These are phyloP conservation scores for Penicillium crustosum DNA, from an alignment of 2,329 filamentous ascomycete genomes.

Conservation along the genomic window DNA sequence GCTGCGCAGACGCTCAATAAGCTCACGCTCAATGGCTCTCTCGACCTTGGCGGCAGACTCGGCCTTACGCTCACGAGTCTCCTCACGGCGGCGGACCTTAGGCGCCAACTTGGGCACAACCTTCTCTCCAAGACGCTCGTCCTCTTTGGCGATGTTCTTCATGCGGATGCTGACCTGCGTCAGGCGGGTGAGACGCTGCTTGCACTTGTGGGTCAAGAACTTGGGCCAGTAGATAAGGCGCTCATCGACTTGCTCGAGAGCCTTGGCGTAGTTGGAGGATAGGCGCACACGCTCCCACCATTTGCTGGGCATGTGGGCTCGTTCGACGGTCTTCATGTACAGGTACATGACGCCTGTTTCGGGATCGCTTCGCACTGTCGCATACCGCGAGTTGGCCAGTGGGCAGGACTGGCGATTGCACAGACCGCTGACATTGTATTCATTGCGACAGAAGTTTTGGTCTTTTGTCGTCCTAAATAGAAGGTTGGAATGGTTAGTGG, in stretches of 20 bases:
- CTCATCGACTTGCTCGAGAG: slow-evolving; percentile 82
- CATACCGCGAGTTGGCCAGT: slow-evolving; percentile 87
- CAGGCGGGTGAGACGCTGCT: slow-evolving; percentile 87
- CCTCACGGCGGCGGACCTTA: slow-evolving; percentile 77
- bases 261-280: slow-evolving; percentile 85
- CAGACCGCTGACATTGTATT: slow-evolving; percentile 81
- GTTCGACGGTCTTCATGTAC: slow-evolving; percentile 94
- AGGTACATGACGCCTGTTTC: slow-evolving; percentile 82
- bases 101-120: slow-evolving; percentile 86
- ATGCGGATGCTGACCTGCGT: slow-evolving; percentile 84
- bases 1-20: slow-evolving; percentile 85
- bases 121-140: slow-evolving; percentile 83
- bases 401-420: slow-evolving; percentile 88
- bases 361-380: slow-evolving; percentile 81
- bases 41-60: slow-evolving; percentile 89
- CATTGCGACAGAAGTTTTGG: slow-evolving; percentile 93
- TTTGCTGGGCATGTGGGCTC: slow-evolving; percentile 81
- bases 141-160: slow-evolving; percentile 79
- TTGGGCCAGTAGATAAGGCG: slow-evolving; percentile 91
- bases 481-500: slow-evolving; percentile 7
- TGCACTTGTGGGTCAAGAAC: slow-evolving; percentile 90
- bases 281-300: slow-evolving; percentile 94
- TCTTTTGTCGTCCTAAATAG: slow-evolving; percentile 69
- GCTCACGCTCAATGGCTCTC: slow-evolving; percentile 88
- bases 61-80: slow-evolving; percentile 72